Evolutionary conservation across 345 rosid genomes (phyloP).

Genomic region (Mercurialis annua): DNA sequence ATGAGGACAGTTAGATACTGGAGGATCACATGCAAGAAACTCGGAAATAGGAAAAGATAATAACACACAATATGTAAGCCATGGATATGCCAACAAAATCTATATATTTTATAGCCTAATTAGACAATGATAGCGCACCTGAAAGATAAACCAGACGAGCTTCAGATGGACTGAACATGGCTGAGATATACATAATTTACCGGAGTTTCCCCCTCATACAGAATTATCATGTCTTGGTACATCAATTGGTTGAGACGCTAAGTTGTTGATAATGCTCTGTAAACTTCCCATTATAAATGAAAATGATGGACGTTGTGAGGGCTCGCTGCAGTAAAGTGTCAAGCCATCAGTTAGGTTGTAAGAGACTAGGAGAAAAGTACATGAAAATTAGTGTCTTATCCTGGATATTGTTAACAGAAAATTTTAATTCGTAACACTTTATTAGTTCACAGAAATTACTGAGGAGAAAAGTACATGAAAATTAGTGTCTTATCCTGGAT

Average conservation of each 20-base stretch:
- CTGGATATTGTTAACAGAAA: neutral
- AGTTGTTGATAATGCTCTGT: conserved; percentile 3
- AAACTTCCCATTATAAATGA: conserved; percentile 15
- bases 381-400: neutral
- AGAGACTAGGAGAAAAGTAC: neutral
- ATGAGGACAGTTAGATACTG: neutral
- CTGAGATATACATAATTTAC: conserved; percentile 8
- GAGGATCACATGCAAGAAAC: neutral
- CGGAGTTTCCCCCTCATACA: neutral
- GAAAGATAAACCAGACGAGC: conserved; percentile 6
- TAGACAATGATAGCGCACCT: conserved; percentile 1
- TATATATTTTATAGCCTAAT: neutral
- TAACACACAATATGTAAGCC: neutral
- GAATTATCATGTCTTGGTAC: conserved; percentile 3
- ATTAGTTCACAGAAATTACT: neutral
- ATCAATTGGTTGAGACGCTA: conserved; percentile 5
- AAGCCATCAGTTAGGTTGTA: neutral
- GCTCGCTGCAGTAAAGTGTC: conserved; percentile 18
- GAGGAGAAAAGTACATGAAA: neutral
- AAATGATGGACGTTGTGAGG: conserved; percentile 22
- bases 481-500: neutral
- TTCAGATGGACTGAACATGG: neutral
- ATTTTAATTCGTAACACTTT: neutral
- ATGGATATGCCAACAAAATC: neutral
- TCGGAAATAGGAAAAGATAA: neutral